Evolutionary conservation across 2,329 filamentous ascomycete species (phyloP).

Genomic region (Emericellopsis cladophorae): DNA sequence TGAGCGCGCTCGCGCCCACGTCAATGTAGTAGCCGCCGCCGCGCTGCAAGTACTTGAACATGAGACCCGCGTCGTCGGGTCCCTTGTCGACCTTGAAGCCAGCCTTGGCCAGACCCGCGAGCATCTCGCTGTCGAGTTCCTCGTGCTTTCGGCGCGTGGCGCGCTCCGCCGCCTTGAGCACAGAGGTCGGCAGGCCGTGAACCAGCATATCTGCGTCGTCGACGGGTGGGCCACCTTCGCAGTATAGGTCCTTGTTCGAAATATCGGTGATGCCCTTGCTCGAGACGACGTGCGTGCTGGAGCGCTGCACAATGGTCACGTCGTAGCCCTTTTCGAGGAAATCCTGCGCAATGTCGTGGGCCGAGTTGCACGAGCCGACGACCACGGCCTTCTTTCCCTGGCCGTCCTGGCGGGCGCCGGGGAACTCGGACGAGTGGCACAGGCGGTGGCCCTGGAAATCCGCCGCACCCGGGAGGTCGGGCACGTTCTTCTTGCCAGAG

Average conservation of each 20-base stretch:
- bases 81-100: constrained; percentile 51
- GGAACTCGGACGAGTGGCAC: constrained; percentile 50
- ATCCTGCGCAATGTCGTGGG: constrained; percentile 57
- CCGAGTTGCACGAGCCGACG: constrained; percentile 56
- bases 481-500: constrained; percentile 51
- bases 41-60: constrained; percentile 50
- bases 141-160: constrained; percentile 21
- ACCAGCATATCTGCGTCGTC: constrained; percentile 54
- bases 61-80: constrained; percentile 41
- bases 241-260: constrained; percentile 35
- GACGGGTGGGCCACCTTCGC: constrained; percentile 39
- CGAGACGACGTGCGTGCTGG: constrained; percentile 50
- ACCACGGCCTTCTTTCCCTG: constrained; percentile 49
- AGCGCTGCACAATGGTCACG: constrained; percentile 59
- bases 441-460: constrained; percentile 46
- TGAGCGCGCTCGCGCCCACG: constrained; percentile 49
- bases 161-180: constrained; percentile 47
- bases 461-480: constrained; percentile 41
- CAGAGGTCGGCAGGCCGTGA: constrained; percentile 42
- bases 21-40: constrained; percentile 63
- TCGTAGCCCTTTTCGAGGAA: constrained; percentile 53
- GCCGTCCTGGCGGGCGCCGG: constrained; percentile 31
- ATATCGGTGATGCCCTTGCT: constrained; percentile 39
- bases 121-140: constrained; percentile 21
- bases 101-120: constrained; percentile 33